Conservation (phyloP, 2,329 filamentous ascomycete species). For the Fusarium subtropicale region DNA sequence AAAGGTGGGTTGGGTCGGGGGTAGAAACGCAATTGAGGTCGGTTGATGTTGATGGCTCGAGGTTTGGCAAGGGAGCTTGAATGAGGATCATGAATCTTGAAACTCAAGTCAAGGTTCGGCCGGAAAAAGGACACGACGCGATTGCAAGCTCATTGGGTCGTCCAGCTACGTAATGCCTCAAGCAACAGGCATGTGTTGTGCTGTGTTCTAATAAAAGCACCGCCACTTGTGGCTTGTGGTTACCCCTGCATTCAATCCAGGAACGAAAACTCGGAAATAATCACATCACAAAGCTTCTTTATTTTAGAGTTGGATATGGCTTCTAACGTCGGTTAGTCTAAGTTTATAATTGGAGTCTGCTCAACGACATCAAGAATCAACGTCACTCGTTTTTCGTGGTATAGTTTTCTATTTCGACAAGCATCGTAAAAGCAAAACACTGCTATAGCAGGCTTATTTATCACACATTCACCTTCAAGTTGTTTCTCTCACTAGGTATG, state of each 20-base stretch:
- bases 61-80: slow-evolving; percentile 42
- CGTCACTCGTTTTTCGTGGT: background rate
- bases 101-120: slow-evolving; percentile 32
- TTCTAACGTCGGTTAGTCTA: background rate
- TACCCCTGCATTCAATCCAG: background rate
- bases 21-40: slow-evolving; percentile 34
- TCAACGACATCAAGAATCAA: background rate
- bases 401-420: background rate
- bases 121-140: slow-evolving; percentile 51
- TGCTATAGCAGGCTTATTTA: background rate
- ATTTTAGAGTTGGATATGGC: background rate
- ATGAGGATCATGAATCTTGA: slow-evolving; percentile 43
- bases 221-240: slow-evolving; percentile 4
- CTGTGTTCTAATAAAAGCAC: background rate
- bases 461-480: background rate
- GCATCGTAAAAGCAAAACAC: background rate
- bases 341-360: background rate
- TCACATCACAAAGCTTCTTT: background rate
- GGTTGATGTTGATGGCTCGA: slow-evolving; percentile 31
- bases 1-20: slow-evolving; percentile 9
- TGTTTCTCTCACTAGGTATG: background rate
- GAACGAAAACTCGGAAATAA: background rate
- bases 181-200: slow-evolving; percentile 11
- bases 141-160: slow-evolving; percentile 48
- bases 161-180: slow-evolving; percentile 38